Base-by-base conservation (phyloP, 2,329 filamentous ascomycete genomes). In the Fusarium gaditjirri region DNA sequence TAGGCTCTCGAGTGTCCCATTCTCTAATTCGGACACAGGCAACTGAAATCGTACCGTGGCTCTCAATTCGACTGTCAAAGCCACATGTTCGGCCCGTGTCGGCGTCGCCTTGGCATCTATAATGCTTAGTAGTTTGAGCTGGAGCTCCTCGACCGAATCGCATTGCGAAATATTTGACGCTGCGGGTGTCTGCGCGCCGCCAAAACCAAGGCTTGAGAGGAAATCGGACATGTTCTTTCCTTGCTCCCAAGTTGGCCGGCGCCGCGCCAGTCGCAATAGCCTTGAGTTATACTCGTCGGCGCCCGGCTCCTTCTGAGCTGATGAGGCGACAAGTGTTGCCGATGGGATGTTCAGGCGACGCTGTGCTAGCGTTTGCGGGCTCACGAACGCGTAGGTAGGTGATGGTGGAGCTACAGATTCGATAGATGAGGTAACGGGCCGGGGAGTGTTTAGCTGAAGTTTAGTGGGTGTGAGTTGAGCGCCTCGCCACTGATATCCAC, bases 1-100 rank as follows among this genome's bases (percentile, higher is more conserved):
- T 8, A 76, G 59, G 21, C 70, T 72, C n/a, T 83, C 81, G 19
- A 77, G 61, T 8, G 73, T 68, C 29, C 78, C 78, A 68, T 81
- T 81, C 44, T 86, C 83, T 31, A 72, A 57, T 27, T 83, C 82
- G 52, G 77, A 76, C 50, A 81, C 75, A 5, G 77, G 74, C 11
- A 89, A 68, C 13, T 82, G 72, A 59, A 90, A 85, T 35, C 83
- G 78, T 8, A 83, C 81, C 12, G 83, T 81, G 2, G 83, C 78
- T 2, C 83, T 81, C 33, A 90, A 76, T 68, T 87, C 84, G 56
- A 88, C 81, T 4, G 80, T 85, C 23, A 81, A 76, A 12, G 84
- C 81, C 16, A 88, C 78, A 70, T 87, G 86, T 58, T 88, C 83
- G 43, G 86, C 87, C 52, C 84, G 85, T 25, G 81, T 86, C 16